These are phyloP conservation scores for Ophiostoma ulmi DNA, from an alignment of 2,329 filamentous ascomycete genomes.

Conservation along the genomic window DNA sequence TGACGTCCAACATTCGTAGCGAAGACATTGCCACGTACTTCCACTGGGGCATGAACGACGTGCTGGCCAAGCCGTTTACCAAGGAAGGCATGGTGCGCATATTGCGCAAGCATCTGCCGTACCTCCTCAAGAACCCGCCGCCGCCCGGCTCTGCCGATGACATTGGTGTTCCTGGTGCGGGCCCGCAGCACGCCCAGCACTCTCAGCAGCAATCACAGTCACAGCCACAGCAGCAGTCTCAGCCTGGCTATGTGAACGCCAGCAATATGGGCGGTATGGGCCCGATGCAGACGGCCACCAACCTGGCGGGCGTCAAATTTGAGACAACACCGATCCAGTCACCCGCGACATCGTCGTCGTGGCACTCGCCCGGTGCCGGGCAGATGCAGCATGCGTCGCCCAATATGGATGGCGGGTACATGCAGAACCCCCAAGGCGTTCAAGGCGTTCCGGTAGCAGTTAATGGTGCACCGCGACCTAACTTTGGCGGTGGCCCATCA, in stretches of 20 bases:
- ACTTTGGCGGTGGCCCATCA: constrained; percentile 26
- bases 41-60: constrained; percentile 95
- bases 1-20: constrained; percentile 97
- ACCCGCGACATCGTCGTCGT: constrained; percentile 44
- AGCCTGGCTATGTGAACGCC: constrained; percentile 27
- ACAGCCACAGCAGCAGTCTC: not conserved
- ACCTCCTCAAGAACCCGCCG: constrained; percentile 66
- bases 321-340: constrained; percentile 53
- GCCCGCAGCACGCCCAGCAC: not conserved
- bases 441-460: constrained; percentile 27
- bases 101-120: constrained; percentile 81
- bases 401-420: constrained; percentile 45
- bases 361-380: constrained; percentile 44
- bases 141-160: constrained; percentile 36
- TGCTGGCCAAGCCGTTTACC: constrained; percentile 94
- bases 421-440: constrained; percentile 35
- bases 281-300: constrained; percentile 23
- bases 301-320: constrained; percentile 43
- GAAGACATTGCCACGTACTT: constrained; percentile 98
- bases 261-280: constrained; percentile 27
- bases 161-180: constrained; percentile 25
- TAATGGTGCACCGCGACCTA: constrained; percentile 24
- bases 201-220: not conserved
- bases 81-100: constrained; percentile 78
- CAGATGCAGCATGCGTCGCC: constrained; percentile 48